phyloP scores from a whole-genome alignment of 1,139 yeast genomes.

The Debaryomyces udenii region DNA sequence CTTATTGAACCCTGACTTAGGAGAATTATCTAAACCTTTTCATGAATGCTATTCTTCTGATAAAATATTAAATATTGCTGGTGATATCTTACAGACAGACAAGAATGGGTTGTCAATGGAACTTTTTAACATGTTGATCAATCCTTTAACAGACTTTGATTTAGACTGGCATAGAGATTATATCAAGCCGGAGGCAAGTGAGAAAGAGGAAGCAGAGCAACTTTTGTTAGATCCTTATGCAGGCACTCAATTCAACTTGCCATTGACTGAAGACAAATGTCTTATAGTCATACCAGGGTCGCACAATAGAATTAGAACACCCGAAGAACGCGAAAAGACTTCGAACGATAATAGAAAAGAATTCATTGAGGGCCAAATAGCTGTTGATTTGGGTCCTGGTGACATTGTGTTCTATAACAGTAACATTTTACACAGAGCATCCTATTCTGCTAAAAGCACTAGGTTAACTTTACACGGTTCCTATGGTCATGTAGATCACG shows the following conservation, averaged over 20 bases:
- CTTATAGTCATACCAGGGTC: slow-evolving; percentile 56
- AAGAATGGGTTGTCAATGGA: slow-evolving; percentile 49
- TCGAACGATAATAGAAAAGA: slow-evolving; percentile 39
- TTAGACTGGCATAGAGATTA: slow-evolving; percentile 62
- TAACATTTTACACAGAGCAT: slow-evolving; percentile 56
- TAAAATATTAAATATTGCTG: slow-evolving; percentile 43
- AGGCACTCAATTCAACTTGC: slow-evolving; percentile 59
- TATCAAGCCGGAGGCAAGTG: slow-evolving; percentile 52
- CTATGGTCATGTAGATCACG: slow-evolving; percentile 51
- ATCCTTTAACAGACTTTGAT: slow-evolving; percentile 58
- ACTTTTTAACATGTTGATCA: slow-evolving; percentile 57
- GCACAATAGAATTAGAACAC: slow-evolving; percentile 51
- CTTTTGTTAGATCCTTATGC: slow-evolving; percentile 46
- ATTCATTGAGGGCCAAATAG: slow-evolving; percentile 42
- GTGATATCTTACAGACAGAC: slow-evolving; percentile 49
- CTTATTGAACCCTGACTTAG: slow-evolving; percentile 53
- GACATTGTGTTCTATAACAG: slow-evolving; percentile 58
- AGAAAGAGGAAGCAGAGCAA: slow-evolving; percentile 49
- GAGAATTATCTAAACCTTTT: slow-evolving; percentile 40
- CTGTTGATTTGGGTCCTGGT: slow-evolving; percentile 53
- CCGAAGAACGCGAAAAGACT: slow-evolving; percentile 49
- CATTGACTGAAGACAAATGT: slow-evolving; percentile 52
- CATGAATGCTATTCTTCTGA: slow-evolving; percentile 50
- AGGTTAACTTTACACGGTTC: slow-evolving; percentile 58
- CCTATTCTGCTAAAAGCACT: slow-evolving; percentile 42